These are phyloP conservation scores for Sporothrix brunneoviolacea DNA, from an alignment of 2,329 filamentous ascomycete genomes.

Conservation along the genomic window DNA sequence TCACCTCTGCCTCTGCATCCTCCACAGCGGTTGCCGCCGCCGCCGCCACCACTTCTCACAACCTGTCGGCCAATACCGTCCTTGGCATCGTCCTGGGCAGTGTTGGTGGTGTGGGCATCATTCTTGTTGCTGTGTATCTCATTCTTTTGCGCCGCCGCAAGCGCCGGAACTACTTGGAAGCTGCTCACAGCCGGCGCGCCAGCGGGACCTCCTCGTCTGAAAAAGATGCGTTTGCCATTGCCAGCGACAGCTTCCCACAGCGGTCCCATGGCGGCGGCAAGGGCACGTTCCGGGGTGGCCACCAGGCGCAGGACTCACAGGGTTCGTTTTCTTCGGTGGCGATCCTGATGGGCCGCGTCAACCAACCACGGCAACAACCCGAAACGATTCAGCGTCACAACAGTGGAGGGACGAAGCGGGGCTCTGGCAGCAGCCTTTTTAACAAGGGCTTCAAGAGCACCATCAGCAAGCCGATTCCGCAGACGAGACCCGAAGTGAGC, in stretches of 20 bases:
- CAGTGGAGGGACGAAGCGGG: constrained; percentile 50
- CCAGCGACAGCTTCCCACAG: constrained; percentile 34
- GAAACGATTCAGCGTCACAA: constrained; percentile 21
- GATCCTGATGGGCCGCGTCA: constrained; percentile 58
- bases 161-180: constrained; percentile 44
- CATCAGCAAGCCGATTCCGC: constrained; percentile 55
- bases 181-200: constrained; percentile 36
- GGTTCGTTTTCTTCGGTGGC: constrained; percentile 58
- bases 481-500: constrained; percentile 17
- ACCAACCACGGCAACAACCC: constrained; percentile 39
- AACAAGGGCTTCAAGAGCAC: constrained; percentile 57
- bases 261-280: constrained; percentile 25
- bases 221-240: constrained; percentile 48
- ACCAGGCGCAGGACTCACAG: constrained; percentile 46
- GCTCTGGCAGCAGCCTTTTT: constrained; percentile 48
- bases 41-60: constrained; percentile 24
- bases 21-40: constrained; percentile 17
- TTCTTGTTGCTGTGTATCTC: constrained; percentile 66
- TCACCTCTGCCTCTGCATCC: constrained; percentile 24
- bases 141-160: constrained; percentile 53
- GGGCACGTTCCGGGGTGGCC: constrained; percentile 42
- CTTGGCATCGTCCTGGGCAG: constrained; percentile 32
- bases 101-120: constrained; percentile 48
- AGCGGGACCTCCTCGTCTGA: constrained; percentile 46
- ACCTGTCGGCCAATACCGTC: constrained; percentile 46